Percentiles rank a stretch among this genome's conserved stretches.
Conservation (phyloP, 192 early-diverging fungal genomes). For the Entophlyctis helioformis region DNA sequence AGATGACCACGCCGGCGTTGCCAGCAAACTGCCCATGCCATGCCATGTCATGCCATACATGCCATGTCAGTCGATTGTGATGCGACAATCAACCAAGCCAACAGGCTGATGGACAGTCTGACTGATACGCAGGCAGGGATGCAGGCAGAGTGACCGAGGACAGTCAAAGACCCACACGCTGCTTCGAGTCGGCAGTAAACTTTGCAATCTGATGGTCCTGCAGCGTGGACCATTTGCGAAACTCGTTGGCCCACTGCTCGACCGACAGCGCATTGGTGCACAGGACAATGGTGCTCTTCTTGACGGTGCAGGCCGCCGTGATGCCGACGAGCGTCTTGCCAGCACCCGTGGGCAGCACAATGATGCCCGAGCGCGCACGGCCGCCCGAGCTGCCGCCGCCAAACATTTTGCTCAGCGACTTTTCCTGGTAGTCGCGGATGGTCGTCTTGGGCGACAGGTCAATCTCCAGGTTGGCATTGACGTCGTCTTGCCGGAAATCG, state of each 20-base stretch:
- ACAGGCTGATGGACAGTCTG: neutral
- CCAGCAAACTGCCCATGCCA: conserved; percentile 56
- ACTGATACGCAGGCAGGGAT: neutral
- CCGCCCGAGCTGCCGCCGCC: conserved; percentile 72
- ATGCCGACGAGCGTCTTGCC: conserved; percentile 99
- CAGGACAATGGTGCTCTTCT: conserved; percentile 92
- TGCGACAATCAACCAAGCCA: no score
- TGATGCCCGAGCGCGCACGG: conserved; percentile 86
- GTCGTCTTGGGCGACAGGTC: conserved; percentile 91
- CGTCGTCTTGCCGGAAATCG: conserved; percentile 83
- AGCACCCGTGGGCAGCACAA: conserved; percentile 95
- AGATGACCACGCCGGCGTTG: conserved; percentile 89
- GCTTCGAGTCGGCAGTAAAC: conserved; percentile 86
- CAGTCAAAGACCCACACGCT: no score
- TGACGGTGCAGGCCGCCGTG: conserved; percentile 96
- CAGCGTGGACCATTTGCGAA: conserved; percentile 90
- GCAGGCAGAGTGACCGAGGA: neutral
- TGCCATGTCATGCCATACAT: neutral
- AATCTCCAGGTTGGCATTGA: conserved; percentile 64
- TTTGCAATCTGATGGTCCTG: conserved; percentile 88
- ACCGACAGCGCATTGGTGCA: conserved; percentile 85
- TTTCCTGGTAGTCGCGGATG: conserved; percentile 95
- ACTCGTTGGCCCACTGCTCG: conserved; percentile 98
- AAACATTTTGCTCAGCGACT: conserved; percentile 98
- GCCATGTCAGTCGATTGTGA: no score